Percentiles rank a stretch among this genome's conserved stretches.
Evolutionary conservation across 2,329 filamentous ascomycete genomes (phyloP).

Genomic region (Diaporthe citriasiana): DNA sequence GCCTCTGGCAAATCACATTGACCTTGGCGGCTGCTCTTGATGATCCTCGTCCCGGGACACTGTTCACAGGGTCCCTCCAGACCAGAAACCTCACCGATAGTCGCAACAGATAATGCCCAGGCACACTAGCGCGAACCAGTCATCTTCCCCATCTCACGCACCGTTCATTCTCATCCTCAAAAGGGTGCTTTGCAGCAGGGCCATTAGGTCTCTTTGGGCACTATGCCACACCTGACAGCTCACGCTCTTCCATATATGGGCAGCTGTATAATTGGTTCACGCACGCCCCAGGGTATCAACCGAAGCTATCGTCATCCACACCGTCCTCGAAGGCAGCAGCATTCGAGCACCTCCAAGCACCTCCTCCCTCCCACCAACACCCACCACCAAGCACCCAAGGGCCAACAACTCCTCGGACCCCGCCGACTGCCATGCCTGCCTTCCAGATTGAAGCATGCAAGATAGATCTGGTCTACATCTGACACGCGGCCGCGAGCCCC

Average conservation of each 20-base stretch:
- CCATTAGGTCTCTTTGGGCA: constrained; percentile 21
- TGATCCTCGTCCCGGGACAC: neutral
- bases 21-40: neutral
- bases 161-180: constrained; percentile 3
- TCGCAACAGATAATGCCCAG: neutral
- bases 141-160: constrained; percentile 22
- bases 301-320: constrained; percentile 10
- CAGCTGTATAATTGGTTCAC: neutral
- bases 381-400: neutral
- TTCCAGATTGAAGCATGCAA: neutral
- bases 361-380: neutral
- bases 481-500: neutral
- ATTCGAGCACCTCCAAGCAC: too few relatives aligned
- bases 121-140: neutral
- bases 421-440: constrained; percentile 5
- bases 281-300: neutral
- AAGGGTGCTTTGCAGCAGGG: constrained; percentile 23
- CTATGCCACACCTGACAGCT: constrained; percentile 25
- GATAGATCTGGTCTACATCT: constrained; percentile 4
- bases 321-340: constrained; percentile 6
- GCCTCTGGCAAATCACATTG: constrained; percentile 10
- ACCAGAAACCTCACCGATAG: constrained; percentile 18
- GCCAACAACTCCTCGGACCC: constrained; percentile 1
- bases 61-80: neutral
- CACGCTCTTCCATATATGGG: constrained; percentile 23